Percentiles rank a stretch among this genome's conserved stretches.
Evolutionary conservation across 352 stramenopile species (phyloP).

Genomic region (Phytopythium delawarense): DNA sequence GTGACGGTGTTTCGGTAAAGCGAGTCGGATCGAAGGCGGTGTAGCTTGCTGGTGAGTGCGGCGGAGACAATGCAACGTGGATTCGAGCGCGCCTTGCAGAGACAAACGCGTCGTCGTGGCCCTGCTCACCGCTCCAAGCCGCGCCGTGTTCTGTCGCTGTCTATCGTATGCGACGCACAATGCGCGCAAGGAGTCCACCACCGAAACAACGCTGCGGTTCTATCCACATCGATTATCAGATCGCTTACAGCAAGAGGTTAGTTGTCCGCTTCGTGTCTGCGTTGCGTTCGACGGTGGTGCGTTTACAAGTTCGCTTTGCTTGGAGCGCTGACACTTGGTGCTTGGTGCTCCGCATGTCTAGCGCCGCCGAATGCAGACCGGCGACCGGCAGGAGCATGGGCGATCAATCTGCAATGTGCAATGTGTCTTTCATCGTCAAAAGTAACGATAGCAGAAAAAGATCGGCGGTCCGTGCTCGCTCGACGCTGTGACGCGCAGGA

Average conservation of each 20-base stretch:
- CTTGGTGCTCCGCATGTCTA: background rate
- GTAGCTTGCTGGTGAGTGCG: no score
- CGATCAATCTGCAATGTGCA: background rate
- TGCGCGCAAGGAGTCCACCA: background rate
- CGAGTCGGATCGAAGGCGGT: no score
- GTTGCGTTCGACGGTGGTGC: no score
- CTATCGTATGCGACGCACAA: background rate
- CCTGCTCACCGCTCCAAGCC: no score
- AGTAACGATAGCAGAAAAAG: constrained; percentile 15
- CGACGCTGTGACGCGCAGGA: background rate
- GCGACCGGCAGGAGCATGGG: background rate
- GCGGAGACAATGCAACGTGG: no score
- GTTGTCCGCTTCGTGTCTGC: background rate
- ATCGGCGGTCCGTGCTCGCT: background rate
- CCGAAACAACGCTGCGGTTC: background rate
- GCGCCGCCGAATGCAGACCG: background rate
- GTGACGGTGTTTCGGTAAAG: no score
- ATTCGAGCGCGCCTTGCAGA: no score
- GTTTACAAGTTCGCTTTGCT: background rate
- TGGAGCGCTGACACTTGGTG: background rate
- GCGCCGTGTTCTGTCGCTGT: no score
- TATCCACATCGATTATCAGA: background rate
- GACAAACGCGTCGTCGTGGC: no score
- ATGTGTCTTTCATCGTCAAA: background rate
- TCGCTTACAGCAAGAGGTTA: background rate